These are phyloP conservation scores for Taxillus chinensis DNA, from an alignment of 164 flowering plant genomes.

Conservation along the genomic window DNA sequence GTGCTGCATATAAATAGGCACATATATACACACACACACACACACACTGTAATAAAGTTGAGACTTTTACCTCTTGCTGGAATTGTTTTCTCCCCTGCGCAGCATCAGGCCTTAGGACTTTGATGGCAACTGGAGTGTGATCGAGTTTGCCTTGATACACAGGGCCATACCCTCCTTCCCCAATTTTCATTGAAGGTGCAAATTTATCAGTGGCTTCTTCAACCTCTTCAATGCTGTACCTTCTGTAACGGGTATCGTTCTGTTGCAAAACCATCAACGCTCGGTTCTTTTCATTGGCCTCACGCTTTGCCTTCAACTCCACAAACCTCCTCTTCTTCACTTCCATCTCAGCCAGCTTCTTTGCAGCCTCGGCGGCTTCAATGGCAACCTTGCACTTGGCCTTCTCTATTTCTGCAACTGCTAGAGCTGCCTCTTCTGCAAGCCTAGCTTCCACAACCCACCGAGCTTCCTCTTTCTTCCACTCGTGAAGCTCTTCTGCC, in stretches of 20 bases:
- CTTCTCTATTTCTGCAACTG: constrained; percentile 51
- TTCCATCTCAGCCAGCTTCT: constrained; percentile 57
- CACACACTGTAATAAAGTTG: too few species aligned
- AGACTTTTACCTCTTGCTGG: constrained; percentile 53
- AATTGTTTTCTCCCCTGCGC: constrained; percentile 70
- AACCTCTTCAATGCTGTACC: constrained; percentile 53
- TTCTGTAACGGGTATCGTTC: constrained; percentile 40
- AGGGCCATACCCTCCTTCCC: constrained; percentile 87
- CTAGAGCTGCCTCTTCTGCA: constrained; percentile 52
- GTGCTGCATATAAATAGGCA: background rate
- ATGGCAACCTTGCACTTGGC: constrained; percentile 53
- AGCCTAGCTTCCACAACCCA: constrained; percentile 43
- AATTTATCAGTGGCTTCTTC: constrained; percentile 49
- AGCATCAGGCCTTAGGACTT: constrained; percentile 63
- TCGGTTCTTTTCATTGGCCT: constrained; percentile 41
- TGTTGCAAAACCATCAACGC: constrained; percentile 29
- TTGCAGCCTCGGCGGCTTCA: constrained; percentile 54
- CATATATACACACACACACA: background rate
- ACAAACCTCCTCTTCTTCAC: constrained; percentile 41
- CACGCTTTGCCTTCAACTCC: constrained; percentile 43
- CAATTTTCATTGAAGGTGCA: constrained; percentile 33
- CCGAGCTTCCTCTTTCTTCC: constrained; percentile 46
- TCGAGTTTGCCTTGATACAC: constrained; percentile 52
- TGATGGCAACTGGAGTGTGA: constrained; percentile 70
- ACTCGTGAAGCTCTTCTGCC: constrained; percentile 45